Base-by-base conservation (phyloP, 2,329 filamentous ascomycete species). In the Waltergamsia citrina region DNA sequence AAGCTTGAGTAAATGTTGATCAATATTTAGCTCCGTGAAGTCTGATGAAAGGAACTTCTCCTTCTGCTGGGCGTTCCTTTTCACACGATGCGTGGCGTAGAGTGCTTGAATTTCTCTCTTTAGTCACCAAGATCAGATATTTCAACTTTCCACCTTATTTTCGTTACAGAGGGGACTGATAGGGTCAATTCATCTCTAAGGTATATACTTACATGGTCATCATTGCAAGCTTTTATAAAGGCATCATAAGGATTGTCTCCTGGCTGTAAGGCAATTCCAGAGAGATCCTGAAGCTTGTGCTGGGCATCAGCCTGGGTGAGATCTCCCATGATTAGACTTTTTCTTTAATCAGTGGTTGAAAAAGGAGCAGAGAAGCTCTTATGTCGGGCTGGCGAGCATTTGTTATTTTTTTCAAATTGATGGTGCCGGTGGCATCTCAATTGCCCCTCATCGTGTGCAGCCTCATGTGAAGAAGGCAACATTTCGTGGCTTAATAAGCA, bases 171-270 rank as follows among this genome's bases (percentile, higher is more conserved):
- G n/a, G n/a, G n/a, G n/a, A n/a, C n/a, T n/a, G n/a, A n/a, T n/a
- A n/a, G n/a, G n/a, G n/a, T n/a, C n/a, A n/a, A n/a, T n/a, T n/a
- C n/a, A n/a, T n/a, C n/a, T n/a, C n/a, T 33, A 7, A 33, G 18
- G 12, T 10, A 28, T n/a, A 22, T 21, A 44, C 69, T 49, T 66
- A 90, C 85, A 35, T 77, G 62, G 43, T 85, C 65, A 52, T 81
- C 63, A 31, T 77, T 58, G 50, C 80, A 86, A 8, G 72, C 70
- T 27, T 69, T 56, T 38, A 94, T 82, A 38, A 93, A 60, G 14
- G 78, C 75, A 43, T 84, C 69, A 52, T 88, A 92, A 1, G 85
- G 85, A 44, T 92, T 93, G 49, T 74, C 71, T 29, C 68, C 71
- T 0, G 67, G 63, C 41, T 60, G 51, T 37, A 67, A 47, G 15